Conservation (phyloP, 306 rosid species). For the Castanea crenata region DNA sequence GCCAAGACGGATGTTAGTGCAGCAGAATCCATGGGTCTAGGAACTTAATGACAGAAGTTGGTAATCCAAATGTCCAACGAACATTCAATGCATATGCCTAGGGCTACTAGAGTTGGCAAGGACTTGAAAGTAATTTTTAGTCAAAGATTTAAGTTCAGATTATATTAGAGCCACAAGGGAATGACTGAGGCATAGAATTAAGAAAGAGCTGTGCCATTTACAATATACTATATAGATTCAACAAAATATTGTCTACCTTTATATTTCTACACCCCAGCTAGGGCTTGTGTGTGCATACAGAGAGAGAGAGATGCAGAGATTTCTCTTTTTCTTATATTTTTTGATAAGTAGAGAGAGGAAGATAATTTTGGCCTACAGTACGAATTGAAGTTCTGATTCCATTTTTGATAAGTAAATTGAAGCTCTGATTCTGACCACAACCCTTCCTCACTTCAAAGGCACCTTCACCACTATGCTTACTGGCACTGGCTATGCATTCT, state of each 20-base stretch:
- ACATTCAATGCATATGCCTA: neutral
- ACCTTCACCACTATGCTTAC: neutral
- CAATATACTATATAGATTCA: neutral
- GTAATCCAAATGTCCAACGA: neutral
- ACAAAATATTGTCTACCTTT: neutral
- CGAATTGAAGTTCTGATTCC: conserved; percentile 1
- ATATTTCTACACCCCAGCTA: neutral
- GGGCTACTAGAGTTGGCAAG: neutral
- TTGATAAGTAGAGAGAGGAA: neutral
- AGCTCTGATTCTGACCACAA: conserved; percentile 1
- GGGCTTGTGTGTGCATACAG: neutral
- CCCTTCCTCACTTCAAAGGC: conserved; percentile 13
- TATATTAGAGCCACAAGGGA: neutral
- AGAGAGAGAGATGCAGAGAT: neutral
- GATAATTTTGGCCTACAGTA: neutral
- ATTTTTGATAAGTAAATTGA: neutral
- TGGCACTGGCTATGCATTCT: conserved; percentile 13
- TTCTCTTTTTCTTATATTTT: neutral
- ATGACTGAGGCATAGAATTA: neutral
- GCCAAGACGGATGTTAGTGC: neutral
- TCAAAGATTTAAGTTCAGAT: neutral
- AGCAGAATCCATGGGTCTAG: neutral
- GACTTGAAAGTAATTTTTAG: neutral
- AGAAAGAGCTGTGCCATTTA: neutral
- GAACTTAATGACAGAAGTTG: neutral